These are phyloP conservation scores for Middelhovenomyces tepae DNA, from an alignment of 805 yeast species.

Conservation along the genomic window DNA sequence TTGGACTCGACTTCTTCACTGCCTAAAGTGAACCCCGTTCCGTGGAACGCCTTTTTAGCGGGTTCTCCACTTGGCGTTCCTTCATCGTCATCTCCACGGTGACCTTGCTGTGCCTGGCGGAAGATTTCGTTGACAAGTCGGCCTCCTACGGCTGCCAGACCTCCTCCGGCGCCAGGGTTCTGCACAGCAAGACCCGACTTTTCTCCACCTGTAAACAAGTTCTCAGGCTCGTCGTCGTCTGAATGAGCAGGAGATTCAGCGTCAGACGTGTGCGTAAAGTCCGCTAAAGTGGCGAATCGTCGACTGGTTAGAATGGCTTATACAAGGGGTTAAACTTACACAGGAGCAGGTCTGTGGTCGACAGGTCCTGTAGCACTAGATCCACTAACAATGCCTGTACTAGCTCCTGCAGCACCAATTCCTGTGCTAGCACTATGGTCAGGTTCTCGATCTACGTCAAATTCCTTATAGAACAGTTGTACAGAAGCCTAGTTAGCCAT, in stretches of 20 bases:
- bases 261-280: slow-evolving; percentile 16
- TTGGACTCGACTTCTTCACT: slow-evolving; percentile 19
- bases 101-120: slow-evolving; percentile 25
- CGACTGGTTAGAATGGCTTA: too few relatives aligned
- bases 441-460: too few relatives aligned
- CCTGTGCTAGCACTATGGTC: too few relatives aligned
- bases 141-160: slow-evolving; percentile 7
- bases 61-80: slow-evolving; percentile 7
- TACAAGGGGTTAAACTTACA: too few relatives aligned
- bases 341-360: slow-evolving; percentile 5
- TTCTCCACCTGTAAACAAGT: slow-evolving; percentile 53
- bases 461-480: too few relatives aligned
- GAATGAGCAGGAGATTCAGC: slow-evolving; percentile 27
- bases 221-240: slow-evolving; percentile 30
- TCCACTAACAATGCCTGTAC: too few relatives aligned
- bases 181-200: slow-evolving; percentile 71
- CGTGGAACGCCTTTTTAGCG: slow-evolving; percentile 15
- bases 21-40: slow-evolving; percentile 30
- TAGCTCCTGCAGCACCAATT: too few relatives aligned
- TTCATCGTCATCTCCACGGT: slow-evolving; percentile 13
- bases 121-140: slow-evolving; percentile 29
- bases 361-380: too few relatives aligned
- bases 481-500: too few relatives aligned
- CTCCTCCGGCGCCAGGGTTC: slow-evolving; percentile 38
- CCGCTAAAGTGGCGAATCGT: slow-evolving; percentile 26